Percentiles rank a stretch among this genome's conserved stretches.
phyloP scores from a whole-genome alignment of 345 rosid species.

The Ceriops zippeliana region DNA sequence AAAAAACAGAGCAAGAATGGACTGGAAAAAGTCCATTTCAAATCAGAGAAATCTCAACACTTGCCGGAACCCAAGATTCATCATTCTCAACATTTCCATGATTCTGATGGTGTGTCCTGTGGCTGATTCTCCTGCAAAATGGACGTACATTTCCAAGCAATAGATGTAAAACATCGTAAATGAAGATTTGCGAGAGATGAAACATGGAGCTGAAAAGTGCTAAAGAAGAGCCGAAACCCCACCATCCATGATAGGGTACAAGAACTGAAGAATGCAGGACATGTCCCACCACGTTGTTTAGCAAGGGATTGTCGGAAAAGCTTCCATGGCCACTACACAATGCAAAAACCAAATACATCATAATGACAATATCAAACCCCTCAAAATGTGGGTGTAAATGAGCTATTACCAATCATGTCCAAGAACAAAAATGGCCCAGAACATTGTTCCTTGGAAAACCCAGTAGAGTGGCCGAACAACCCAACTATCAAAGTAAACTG shows the following conservation, averaged over 20 bases:
- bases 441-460: slow-evolving; percentile 30
- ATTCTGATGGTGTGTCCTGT: slow-evolving; percentile 32
- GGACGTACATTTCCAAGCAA: neutral
- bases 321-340: slow-evolving; percentile 33
- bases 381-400: neutral
- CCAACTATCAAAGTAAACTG: slow-evolving; percentile 7
- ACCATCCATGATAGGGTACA: slow-evolving; percentile 38
- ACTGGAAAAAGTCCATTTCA: neutral
- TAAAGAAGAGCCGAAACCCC: neutral
- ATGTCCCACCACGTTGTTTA: slow-evolving; percentile 27
- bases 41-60: neutral
- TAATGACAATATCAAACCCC: neutral
- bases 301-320: slow-evolving; percentile 21
- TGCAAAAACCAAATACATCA: neutral
- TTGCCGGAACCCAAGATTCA: slow-evolving; percentile 32
- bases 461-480: slow-evolving; percentile 27
- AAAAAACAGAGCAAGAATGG: neutral
- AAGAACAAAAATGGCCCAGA: slow-evolving; percentile 35
- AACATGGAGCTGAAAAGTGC: neutral
- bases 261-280: slow-evolving; percentile 29
- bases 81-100: slow-evolving; percentile 33
- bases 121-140: slow-evolving; percentile 30
- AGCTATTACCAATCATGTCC: slow-evolving; percentile 29
- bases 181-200: neutral
- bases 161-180: neutral